Evolutionary conservation across 352 stramenopile genomes (phyloP).

Genomic region (Phytophthora sansomeana): DNA sequence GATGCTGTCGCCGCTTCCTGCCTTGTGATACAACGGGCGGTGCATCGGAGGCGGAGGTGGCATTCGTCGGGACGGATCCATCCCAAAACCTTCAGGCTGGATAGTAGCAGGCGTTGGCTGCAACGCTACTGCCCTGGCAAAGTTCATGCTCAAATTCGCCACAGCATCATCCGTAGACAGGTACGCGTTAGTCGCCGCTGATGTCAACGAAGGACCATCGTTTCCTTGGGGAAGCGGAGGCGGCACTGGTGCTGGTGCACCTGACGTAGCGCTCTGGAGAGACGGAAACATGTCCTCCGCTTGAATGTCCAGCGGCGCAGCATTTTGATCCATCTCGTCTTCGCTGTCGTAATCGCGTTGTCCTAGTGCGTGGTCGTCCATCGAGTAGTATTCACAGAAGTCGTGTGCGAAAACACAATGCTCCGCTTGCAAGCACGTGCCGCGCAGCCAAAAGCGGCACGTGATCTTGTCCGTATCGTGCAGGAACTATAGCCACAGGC

Average conservation of each 20-base stretch:
- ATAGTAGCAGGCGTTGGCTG: conserved; percentile 35
- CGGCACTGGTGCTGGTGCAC: conserved; percentile 11
- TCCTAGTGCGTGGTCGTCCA: conserved; percentile 52
- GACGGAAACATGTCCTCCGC: conserved; percentile 86
- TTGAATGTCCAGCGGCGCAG: conserved; percentile 58
- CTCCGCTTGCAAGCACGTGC: conserved; percentile 78
- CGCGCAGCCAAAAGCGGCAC: conserved; percentile 87
- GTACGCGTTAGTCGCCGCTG: conserved; percentile 22
- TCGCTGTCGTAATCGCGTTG: conserved; percentile 81
- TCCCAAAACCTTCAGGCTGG: conserved; percentile 14
- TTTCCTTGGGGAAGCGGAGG: conserved; percentile 18
- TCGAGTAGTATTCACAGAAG: conserved; percentile 77
- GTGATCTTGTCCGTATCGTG: conserved; percentile 87
- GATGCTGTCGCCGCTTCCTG: conserved; percentile 43
- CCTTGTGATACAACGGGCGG: conserved; percentile 68
- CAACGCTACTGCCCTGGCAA: conserved; percentile 78
- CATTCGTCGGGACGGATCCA: conserved; percentile 28
- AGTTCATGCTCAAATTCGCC: conserved; percentile 72
- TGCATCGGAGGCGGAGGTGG: conserved; percentile 30
- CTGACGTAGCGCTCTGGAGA: conserved; percentile 46
- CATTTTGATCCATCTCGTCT: conserved; percentile 68
- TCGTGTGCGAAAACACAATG: conserved; percentile 87
- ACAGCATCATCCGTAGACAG: conserved; percentile 34
- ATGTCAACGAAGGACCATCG: conserved; percentile 8
- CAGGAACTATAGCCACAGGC: conserved; percentile 68